Percentiles rank a stretch among this genome's conserved stretches.
Conservation (phyloP, 192 early-diverging fungal genomes). For the Coemansia sp. region DNA sequence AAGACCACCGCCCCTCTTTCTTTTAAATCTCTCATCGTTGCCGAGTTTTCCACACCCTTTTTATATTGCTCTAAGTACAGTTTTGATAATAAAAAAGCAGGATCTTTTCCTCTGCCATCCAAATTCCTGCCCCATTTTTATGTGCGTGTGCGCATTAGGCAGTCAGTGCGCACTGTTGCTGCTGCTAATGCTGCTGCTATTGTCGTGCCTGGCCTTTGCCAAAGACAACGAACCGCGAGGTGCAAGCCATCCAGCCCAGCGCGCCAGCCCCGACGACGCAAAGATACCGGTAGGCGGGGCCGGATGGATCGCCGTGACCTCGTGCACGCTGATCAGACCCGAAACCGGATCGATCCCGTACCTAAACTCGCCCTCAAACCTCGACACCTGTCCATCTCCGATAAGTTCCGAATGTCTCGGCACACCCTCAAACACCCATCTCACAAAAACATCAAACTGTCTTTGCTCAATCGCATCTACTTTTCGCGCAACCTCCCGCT, state of each 20-base stretch:
- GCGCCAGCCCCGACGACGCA: slow-evolving; percentile 34
- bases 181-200: too few species aligned
- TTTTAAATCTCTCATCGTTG: too few species aligned
- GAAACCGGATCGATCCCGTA: slow-evolving; percentile 32
- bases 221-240: slow-evolving; percentile 42
- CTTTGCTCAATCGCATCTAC: not conserved
- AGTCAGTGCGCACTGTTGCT: too few species aligned
- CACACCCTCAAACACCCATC: slow-evolving; percentile 52
- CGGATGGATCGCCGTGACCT: slow-evolving; percentile 49
- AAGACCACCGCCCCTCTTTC: not conserved
- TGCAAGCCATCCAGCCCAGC: slow-evolving; percentile 43
- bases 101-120: too few species aligned
- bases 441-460: slow-evolving; percentile 28
- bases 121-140: too few species aligned
- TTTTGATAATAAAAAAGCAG: not conserved
- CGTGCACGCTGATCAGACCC: slow-evolving; percentile 35
- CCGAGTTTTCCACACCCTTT: not conserved
- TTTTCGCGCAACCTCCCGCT: not conserved
- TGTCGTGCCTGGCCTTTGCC: slow-evolving; percentile 1
- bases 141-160: too few species aligned
- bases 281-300: slow-evolving; percentile 36
- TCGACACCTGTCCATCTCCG: slow-evolving; percentile 17
- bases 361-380: slow-evolving; percentile 53
- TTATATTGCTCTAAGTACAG: not conserved
- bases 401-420: slow-evolving; percentile 37